These are phyloP conservation scores for Aspergillus affinis DNA, from an alignment of 495 filamentous ascomycete genomes.

Conservation along the genomic window DNA sequence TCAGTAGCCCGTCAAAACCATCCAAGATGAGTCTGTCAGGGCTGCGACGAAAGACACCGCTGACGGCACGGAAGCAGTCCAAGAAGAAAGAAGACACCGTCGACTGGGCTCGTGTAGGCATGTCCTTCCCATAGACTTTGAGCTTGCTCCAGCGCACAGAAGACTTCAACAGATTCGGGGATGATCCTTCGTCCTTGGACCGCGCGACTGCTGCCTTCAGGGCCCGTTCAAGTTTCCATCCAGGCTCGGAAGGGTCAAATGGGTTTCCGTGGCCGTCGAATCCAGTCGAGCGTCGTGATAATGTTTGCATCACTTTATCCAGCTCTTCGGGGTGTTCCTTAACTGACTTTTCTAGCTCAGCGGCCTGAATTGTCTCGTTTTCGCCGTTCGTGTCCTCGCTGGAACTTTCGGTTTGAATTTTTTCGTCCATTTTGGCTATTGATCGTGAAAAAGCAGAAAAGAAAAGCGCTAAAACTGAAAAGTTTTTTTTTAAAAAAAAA, in stretches of 20 bases:
- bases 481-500: too few species aligned
- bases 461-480: not conserved
- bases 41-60: not conserved
- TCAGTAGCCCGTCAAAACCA: constrained; percentile 62
- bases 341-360: not conserved
- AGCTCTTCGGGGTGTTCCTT: not conserved
- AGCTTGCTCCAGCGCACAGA: not conserved
- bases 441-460: not conserved
- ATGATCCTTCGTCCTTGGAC: not conserved
- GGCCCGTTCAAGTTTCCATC: not conserved
- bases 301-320: not conserved
- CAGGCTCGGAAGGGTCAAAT: not conserved
- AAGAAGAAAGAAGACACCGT: not conserved
- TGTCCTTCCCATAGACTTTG: not conserved
- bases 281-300: not conserved
- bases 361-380: not conserved
- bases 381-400: not conserved
- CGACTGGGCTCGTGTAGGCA: not conserved
- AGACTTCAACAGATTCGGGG: not conserved
- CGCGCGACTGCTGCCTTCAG: not conserved
- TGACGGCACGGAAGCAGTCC: not conserved
- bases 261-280: not conserved
- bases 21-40: constrained; percentile 52
- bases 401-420: not conserved
- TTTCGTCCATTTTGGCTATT: not conserved